Conservation (phyloP, 2,329 filamentous ascomycete genomes). For the Anthostomella pinea region DNA sequence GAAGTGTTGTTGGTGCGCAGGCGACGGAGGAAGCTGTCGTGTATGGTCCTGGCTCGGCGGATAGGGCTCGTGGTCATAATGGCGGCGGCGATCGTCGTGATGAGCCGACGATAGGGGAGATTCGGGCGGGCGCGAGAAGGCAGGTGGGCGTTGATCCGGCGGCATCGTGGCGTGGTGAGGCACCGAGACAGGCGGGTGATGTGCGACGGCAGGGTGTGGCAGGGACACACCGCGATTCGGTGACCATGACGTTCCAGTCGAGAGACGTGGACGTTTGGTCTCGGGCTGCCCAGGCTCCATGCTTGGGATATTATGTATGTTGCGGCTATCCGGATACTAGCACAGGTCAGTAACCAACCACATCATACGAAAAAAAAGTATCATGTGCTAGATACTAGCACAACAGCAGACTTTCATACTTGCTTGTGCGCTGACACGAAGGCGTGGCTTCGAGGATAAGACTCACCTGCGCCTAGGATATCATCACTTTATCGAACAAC, state of each 20-base stretch:
- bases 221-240: slow-evolving; percentile 46
- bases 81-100: slow-evolving; percentile 53
- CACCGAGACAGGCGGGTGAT: slow-evolving; percentile 29
- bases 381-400: too few relatives aligned
- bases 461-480: too few relatives aligned
- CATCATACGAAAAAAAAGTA: too few relatives aligned
- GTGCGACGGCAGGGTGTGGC: slow-evolving; percentile 41
- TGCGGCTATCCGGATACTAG: slow-evolving; percentile 29
- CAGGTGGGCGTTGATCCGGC: slow-evolving; percentile 34
- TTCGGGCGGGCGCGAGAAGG: slow-evolving; percentile 39
- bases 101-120: slow-evolving; percentile 39
- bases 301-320: slow-evolving; percentile 44
- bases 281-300: slow-evolving; percentile 61
- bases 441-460: too few relatives aligned
- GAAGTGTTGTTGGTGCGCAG: slow-evolving; percentile 43
- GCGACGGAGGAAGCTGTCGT: slow-evolving; percentile 44
- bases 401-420: too few relatives aligned
- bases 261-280: slow-evolving; percentile 57
- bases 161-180: slow-evolving; percentile 39
- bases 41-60: slow-evolving; percentile 55
- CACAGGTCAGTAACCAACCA: too few relatives aligned
- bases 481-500: too few relatives aligned
- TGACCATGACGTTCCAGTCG: slow-evolving; percentile 45
- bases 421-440: too few relatives aligned
- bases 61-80: slow-evolving; percentile 55